A percentile compares a stretch with the other conserved stretches of the same genome.
These are phyloP conservation scores for Lactarius sp. DNA, from an alignment of 768 basidiomycete species.

Conservation along the genomic window DNA sequence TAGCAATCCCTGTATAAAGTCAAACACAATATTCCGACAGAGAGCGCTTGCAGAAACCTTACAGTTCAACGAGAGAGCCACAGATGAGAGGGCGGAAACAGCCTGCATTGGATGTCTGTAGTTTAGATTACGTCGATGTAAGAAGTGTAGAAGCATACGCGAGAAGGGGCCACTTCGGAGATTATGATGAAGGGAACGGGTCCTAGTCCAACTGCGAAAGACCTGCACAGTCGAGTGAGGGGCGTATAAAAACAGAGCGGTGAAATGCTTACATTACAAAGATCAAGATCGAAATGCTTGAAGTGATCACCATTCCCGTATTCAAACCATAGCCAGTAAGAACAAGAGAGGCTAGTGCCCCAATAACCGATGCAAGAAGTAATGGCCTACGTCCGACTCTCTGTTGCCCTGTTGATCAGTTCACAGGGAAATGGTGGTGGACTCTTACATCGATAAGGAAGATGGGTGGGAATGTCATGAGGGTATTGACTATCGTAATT, in stretches of 20 bases:
- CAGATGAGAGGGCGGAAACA: conserved; percentile 30
- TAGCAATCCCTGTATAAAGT: conserved; percentile 60
- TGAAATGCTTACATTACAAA: conserved; percentile 65
- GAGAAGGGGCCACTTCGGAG: conserved; percentile 78
- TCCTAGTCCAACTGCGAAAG: conserved; percentile 86
- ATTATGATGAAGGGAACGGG: conserved; percentile 92
- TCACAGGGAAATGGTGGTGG: background rate
- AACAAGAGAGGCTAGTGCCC: conserved; percentile 61
- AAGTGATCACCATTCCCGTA: conserved; percentile 49
- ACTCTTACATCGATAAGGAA: conserved; percentile 74
- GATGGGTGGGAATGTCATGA: conserved; percentile 82
- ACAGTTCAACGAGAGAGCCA: conserved; percentile 30
- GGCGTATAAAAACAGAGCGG: background rate
- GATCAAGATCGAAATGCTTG: conserved; percentile 67
- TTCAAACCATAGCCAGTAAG: conserved; percentile 70
- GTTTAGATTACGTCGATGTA: background rate
- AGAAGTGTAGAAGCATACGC: conserved; percentile 44
- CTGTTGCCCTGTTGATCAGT: conserved; percentile 34
- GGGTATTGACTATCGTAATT: conserved; percentile 78
- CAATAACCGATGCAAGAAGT: conserved; percentile 58
- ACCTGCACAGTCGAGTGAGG: conserved; percentile 39
- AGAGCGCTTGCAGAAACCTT: background rate
- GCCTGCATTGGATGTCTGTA: conserved; percentile 22
- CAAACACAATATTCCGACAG: background rate
- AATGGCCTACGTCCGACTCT: conserved; percentile 68